Base-by-base conservation (phyloP, 2,329 filamentous ascomycete genomes). In the Colletotrichum sp. region DNA sequence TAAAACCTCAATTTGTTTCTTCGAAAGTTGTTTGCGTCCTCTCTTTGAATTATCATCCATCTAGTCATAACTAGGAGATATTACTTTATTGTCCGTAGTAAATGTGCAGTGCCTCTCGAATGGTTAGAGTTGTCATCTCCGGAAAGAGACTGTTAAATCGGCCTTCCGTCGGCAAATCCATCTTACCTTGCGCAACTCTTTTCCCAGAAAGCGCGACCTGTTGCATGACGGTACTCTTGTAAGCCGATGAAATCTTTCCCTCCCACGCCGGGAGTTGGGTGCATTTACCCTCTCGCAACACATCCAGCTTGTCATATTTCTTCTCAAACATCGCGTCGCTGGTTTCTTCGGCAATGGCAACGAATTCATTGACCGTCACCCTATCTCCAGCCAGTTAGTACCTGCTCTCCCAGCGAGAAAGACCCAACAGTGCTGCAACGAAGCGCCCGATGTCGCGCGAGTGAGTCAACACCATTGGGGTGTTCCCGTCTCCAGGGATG, bases 81-180 rank as follows among this genome's bases (percentile, higher is more conserved):
- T 3, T 1, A 7, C 3, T 0, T 10, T 21, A 0, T 4, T 58
- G 1, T 24, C 8, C 24, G 5, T 28, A 58, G 16, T 58, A 61
- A 0, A n/a, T 61, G 2, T 2, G 8, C 15, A 61, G 3, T 18
- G 58, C 58, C 18, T 61, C 58, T n/a, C 26, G 58, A n/a, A 61
- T 1, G 0, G 5, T 61, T 0, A 61, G 10, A 15, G 58, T 61
- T 4, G 26, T 18, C 2, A 61, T 6, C 4, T 61, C 28, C 1
- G 58, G 58, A 2, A 61, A 61, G 6, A 61, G 3, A 7, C 6
- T 28, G 58, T 61, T 61, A 16, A 61, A 2, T 8, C 5, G 18
- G 8, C 58, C 28, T 5, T 61, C 26, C 18, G 16, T 16, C 8
- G 58, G 58, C 24, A 61, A 8, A 61, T 21, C 58, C 58, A 61